These are phyloP conservation scores for Fusarium ramigenum DNA, from an alignment of 2,329 filamentous ascomycete species.

Conservation along the genomic window DNA sequence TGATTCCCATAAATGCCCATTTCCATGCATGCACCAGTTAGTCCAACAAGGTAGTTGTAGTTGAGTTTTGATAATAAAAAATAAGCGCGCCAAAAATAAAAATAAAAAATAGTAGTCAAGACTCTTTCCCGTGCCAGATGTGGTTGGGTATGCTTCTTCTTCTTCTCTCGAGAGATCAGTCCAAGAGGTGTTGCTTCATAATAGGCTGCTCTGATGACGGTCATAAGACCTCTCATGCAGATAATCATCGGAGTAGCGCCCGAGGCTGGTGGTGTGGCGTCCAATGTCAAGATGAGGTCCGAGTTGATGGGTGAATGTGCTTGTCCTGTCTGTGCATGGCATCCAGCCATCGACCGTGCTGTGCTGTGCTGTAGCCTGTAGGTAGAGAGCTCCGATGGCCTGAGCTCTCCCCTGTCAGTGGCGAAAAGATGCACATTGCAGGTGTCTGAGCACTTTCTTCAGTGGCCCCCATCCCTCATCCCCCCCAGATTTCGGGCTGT, in stretches of 20 bases:
- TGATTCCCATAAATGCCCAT: slow-evolving; percentile 34
- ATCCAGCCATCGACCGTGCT: neutral
- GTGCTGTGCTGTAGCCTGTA: neutral
- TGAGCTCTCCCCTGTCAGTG: slow-evolving; percentile 14
- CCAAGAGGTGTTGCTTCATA: slow-evolving; percentile 7
- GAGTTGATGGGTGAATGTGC: slow-evolving; percentile 4
- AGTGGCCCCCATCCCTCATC: slow-evolving; percentile 13
- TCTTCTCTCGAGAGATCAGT: neutral
- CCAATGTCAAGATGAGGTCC: slow-evolving; percentile 17
- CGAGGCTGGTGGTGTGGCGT: slow-evolving; percentile 31
- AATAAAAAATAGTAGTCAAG: slow-evolving; percentile 5
- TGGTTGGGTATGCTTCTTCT: slow-evolving; percentile 12
- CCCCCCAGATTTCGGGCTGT: neutral
- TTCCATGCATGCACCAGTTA: slow-evolving; percentile 35
- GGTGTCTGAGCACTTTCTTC: slow-evolving; percentile 1
- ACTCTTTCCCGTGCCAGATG: slow-evolving; percentile 18
- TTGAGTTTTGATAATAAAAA: slow-evolving; percentile 1
- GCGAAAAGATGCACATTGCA: slow-evolving; percentile 13
- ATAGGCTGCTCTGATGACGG: slow-evolving; percentile 1
- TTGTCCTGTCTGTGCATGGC: neutral
- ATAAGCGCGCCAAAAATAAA: slow-evolving; percentile 24
- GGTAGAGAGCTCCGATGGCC: neutral
- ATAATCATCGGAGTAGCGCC: slow-evolving; percentile 11
- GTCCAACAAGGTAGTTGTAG: slow-evolving; percentile 1
- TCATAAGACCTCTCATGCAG: slow-evolving; percentile 28